Evolutionary conservation across 1,284 basidiomycete genomes (phyloP), one percentile per base, ranked within the genome.

Genomic region (Cryptococcus floricola): DNA sequence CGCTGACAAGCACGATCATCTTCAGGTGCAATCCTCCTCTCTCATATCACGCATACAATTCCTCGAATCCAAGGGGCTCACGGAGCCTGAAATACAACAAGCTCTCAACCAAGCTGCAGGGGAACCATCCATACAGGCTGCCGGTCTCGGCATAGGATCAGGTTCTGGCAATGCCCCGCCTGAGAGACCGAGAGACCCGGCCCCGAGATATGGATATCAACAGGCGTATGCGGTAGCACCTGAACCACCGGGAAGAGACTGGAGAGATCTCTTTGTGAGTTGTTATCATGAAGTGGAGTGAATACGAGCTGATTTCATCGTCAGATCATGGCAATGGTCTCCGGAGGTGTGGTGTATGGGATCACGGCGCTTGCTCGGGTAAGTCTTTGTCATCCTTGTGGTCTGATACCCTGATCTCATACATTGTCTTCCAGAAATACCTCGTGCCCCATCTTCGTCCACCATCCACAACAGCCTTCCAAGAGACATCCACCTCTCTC

Each of bases 241-340:
- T 16, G 66, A 59, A 45, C 62, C 65, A 42, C 84, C 83, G 18
- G 81, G 81, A 56, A 68, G 79, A 81, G 93, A 96, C 75, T 97
- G 93, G 93, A 81, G 92, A 58, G 93, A 97, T 76, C 89, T 94
- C 74, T 97, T 96, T 75, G 91, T 92, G 70, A 74, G 89, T 60
- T 6, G 6, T 14, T 27, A 2, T 34, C 47, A 42, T 14, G 45
- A 44, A 44, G 37, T 23, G 23, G 23, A 2, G 31, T 28, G 39
- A 16, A 19, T 13, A n/a, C 19, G 44, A 27, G 51, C 27, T 62
- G 44, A 50, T 48, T 6, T 14, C 23, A 19, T 18, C 23, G 48
- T 49, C 27, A 95, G 91, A 96, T 98, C 70, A 93, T 95, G 78
- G 87, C 89, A 13, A 88, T 98, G 39, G 81, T 98, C 5, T 93